Base-by-base conservation (phyloP, 495 filamentous ascomycete species). In the Ascodesmis nigricans region DNA sequence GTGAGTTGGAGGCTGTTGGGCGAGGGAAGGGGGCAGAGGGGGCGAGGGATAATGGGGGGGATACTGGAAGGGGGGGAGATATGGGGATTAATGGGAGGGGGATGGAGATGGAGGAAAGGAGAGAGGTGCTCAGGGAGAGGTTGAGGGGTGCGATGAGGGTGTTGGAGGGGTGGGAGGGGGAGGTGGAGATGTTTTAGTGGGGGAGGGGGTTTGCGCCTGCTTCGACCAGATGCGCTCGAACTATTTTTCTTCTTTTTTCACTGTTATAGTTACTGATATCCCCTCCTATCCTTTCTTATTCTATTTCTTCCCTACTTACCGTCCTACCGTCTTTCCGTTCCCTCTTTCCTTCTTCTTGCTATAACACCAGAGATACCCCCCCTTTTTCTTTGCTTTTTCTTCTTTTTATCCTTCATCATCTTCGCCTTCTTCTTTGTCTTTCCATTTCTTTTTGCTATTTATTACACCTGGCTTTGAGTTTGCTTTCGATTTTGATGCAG, bases 81-180 rank as follows among this genome's bases (percentile, higher is more conserved):
- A 15, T 11, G 6, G 39, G 25, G 22, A 37, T 29, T 21, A 28
- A 28, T 39, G 29, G 26, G 22, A 18, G 11, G 30, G 29, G 9
- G 16, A 9, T 4, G 15, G 35, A 11, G 8, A 3, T 3, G n/a
- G 14, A n/a, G n/a, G 19, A 38, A 34, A 23, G 26, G 48, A 13
- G 37, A 31, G 17, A 31, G 47, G 10, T 33, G 19, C 39, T 36
- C 22, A 29, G 48, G 16, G 37, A 31, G 17, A 31, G 47, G 10
- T 33, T 52, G 5, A 39, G 44, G 23, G 37, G 33, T 1, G 48
- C 48, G 7, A 17, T 52, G 23, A 26, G 24, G 4, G 48, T 52
- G 13, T 21, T 52, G 19, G 31, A 35, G 21, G 41, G 37, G 14
- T 20, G 23, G 10, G 35, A 39, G 10, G 39, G 22, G 17, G 33